Evolutionary conservation across 345 rosid genomes (phyloP), one percentile per base, ranked within the genome.

Genomic region (Mercurialis annua): DNA sequence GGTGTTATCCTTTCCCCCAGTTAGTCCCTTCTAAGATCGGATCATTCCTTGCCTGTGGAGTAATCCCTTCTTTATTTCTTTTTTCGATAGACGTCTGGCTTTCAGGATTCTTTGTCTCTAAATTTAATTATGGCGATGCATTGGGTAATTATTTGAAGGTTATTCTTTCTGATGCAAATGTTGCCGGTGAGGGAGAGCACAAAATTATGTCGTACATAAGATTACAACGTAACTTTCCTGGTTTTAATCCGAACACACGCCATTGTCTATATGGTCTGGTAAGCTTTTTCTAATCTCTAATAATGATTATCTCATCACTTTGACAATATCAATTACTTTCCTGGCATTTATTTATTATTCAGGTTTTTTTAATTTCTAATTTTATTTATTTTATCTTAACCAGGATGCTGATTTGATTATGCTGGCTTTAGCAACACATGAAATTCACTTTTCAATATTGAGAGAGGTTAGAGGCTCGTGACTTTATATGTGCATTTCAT

Each of bases 321-420:
- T 75, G 6, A 34, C 20, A 10, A 49, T 72, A 24, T 10, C 23
- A 29, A 20, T 42, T 73, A 17, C 11, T 42, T 6, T 15, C 23
- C 33, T 51, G 15, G 34, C 18, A 21, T 53, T n/a, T n/a, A n/a
- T n/a, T n/a, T n/a, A n/a, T n/a, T n/a, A n/a, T n/a, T n/a, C 51
- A 6, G 36, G 38, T 38, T 23, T 3, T 33, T 52, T 24, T 21
- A 12, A 2, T 12, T 43, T 16, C 38, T 27, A 23, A 56, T 42
- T 54, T 24, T 8, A 17, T 40, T 38, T 66, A 30, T 59, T 74
- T 61, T 65, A 18, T 71, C n/a, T 50, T 74, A 15, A 74, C 71
- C 81, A 95, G 99, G 99, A 95, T 78, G 99, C 99, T 10, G 98
- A 95, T 81, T 80, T 95, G 83, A 95, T 95, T 66, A 95, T 95